Evolutionary conservation across 352 stramenopile genomes (phyloP), one percentile per base, ranked within the genome.

Genomic region (Vaucheria bursata): DNA sequence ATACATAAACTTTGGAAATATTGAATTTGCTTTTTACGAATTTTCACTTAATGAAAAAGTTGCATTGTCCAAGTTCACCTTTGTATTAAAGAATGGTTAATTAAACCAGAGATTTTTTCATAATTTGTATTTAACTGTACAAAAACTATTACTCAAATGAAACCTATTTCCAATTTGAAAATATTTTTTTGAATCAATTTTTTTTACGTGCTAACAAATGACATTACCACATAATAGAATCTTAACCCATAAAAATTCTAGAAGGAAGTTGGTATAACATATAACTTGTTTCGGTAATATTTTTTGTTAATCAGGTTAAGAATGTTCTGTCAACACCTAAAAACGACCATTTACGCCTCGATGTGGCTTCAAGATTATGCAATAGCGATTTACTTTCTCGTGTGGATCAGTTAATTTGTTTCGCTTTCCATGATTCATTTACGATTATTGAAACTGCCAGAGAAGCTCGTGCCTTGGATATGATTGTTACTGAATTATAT

Each of bases 391-490:
- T 93, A 6, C 80, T 93, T n/a, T 89, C 83, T 75, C 79, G 86
- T 77, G 89, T 88, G 12, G 88, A 93, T 81, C 87, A 92, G 76
- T 85, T 93, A 70, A 89, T 93, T 74, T 87, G 83, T 71, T 92
- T 93, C 84, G 89, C 88, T 0, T 93, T 92, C 82, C 89, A 93
- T 85, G 88, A 91, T 70, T 80, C 75, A 2, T 64, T 77, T 18
- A 80, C 75, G 45, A 80, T 80, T 29, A 77, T 89, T 79, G 71
- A 89, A 37, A 80, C 75, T 31, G 68, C 75, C 0, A 35, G 39
- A 34, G 75, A 80, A 53, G 75, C 75, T 0, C 39, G 75, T 25
- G 65, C 75, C 6, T 35, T 71, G 31, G 70, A 80, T 59, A 80
- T 80, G 75, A 80, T 80, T 39, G 75, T 80, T 35, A 80, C 75